phyloP scores from a whole-genome alignment of 2,329 filamentous ascomycete species.

The Sporothrix luriei region DNA sequence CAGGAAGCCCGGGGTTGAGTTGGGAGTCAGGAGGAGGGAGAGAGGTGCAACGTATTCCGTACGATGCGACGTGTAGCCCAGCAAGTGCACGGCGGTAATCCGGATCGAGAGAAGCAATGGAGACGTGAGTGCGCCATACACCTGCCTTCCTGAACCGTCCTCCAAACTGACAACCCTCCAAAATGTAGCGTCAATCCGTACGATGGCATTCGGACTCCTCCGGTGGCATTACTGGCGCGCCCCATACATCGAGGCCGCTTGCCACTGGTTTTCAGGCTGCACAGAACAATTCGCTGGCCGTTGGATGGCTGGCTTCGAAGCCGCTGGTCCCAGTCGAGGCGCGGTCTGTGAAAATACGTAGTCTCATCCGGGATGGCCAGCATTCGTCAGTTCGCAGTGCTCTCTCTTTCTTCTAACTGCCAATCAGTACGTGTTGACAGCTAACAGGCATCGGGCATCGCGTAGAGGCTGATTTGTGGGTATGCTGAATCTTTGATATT shows the following conservation, averaged over 20 bases:
- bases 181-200: background rate
- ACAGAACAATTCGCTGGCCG: background rate
- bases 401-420: no score
- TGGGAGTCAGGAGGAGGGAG: background rate
- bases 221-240: background rate
- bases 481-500: background rate
- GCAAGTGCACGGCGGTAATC: background rate
- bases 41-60: background rate
- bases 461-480: no score
- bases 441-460: no score
- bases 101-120: background rate
- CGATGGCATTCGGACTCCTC: slow-evolving; percentile 16
- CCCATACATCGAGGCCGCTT: background rate
- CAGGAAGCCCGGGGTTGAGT: background rate
- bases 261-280: background rate
- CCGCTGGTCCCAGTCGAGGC: no score
- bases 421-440: no score
- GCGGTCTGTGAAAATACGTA: no score
- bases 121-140: no score
- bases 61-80: no score
- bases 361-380: no score
- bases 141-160: background rate
- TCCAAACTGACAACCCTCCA: background rate
- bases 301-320: no score
- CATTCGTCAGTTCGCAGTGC: no score